A percentile compares a stretch with the other conserved stretches of the same genome.
These are phyloP conservation scores for Aureobasidium sp. DNA, from an alignment of 2,329 filamentous ascomycete genomes.

Conservation along the genomic window DNA sequence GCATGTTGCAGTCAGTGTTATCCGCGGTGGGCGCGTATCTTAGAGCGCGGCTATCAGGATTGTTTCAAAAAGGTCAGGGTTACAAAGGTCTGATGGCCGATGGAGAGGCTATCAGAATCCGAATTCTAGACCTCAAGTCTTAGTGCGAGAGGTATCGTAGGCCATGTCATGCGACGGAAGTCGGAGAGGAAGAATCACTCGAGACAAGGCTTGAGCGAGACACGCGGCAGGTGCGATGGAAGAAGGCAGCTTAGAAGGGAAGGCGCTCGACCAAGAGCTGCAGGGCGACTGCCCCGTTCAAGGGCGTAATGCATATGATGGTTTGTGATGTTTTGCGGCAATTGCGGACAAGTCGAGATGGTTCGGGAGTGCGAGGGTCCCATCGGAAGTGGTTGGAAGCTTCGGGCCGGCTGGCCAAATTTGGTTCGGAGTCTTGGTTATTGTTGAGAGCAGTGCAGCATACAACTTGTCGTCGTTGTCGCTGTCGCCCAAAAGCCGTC, in stretches of 20 bases:
- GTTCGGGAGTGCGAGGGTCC: not conserved
- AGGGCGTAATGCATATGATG: not conserved
- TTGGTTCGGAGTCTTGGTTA: not conserved
- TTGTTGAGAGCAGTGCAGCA: conserved; percentile 4
- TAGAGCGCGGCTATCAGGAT: not conserved
- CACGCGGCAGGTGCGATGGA: not conserved
- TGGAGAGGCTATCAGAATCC: not conserved
- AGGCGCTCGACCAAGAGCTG: not conserved
- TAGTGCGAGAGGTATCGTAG: not conserved
- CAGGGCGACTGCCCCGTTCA: not conserved
- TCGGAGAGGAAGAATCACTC: not conserved
- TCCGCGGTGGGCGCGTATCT: conserved; percentile 8
- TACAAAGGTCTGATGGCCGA: not conserved
- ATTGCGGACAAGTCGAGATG: not conserved
- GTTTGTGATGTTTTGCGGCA: not conserved
- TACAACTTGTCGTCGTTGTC: not conserved
- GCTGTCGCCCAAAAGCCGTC: not conserved
- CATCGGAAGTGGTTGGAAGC: not conserved
- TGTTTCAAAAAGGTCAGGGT: not conserved
- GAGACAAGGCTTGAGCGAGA: not conserved
- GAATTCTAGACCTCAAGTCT: not conserved
- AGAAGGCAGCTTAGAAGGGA: not conserved
- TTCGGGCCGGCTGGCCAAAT: too few species aligned
- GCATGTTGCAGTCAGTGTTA: not conserved
- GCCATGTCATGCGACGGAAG: not conserved